These are phyloP conservation scores for Fomitopsis palustris DNA, from an alignment of 1,284 basidiomycete species.

Conservation along the genomic window DNA sequence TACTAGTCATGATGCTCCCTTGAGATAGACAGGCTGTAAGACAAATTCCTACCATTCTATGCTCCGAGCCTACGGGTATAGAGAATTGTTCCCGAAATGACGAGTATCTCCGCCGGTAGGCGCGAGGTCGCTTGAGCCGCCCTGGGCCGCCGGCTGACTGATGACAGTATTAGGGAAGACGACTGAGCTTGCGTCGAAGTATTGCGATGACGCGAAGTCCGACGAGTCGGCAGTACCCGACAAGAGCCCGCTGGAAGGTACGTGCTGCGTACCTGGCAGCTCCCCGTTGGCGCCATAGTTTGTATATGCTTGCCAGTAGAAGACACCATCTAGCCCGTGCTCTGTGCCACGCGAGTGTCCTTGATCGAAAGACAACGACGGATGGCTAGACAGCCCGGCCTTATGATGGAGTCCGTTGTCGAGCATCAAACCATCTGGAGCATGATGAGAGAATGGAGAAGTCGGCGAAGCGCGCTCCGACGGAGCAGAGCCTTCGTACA, in stretches of 20 bases:
- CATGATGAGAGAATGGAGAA: conserved; percentile 19
- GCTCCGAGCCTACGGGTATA: conserved; percentile 5
- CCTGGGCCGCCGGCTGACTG: neutral
- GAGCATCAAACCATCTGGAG: conserved; percentile 15
- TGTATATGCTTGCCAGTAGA: conserved; percentile 20
- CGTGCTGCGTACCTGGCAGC: conserved; percentile 12
- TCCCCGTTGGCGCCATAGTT: conserved; percentile 18
- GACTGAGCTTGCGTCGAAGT: conserved; percentile 7
- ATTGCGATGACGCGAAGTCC: conserved; percentile 12
- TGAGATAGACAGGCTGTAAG: neutral
- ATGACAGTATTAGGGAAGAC: conserved; percentile 7
- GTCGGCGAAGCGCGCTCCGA: conserved; percentile 23
- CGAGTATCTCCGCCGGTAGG: conserved; percentile 2
- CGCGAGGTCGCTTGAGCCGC: neutral
- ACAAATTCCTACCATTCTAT: neutral
- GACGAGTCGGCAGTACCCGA: conserved; percentile 15
- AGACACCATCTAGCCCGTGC: conserved; percentile 4
- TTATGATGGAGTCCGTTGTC: conserved; percentile 14
- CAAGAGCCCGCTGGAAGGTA: conserved; percentile 14
- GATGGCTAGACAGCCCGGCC: conserved; percentile 10
- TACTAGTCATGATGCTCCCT: neutral
- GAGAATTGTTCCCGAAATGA: neutral
- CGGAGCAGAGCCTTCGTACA: conserved; percentile 16
- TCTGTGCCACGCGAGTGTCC: conserved; percentile 12
- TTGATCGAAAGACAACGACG: conserved; percentile 14